These are phyloP conservation scores for Phytophthora pseudosyringae DNA, from an alignment of 352 stramenopile species.

Conservation along the genomic window DNA sequence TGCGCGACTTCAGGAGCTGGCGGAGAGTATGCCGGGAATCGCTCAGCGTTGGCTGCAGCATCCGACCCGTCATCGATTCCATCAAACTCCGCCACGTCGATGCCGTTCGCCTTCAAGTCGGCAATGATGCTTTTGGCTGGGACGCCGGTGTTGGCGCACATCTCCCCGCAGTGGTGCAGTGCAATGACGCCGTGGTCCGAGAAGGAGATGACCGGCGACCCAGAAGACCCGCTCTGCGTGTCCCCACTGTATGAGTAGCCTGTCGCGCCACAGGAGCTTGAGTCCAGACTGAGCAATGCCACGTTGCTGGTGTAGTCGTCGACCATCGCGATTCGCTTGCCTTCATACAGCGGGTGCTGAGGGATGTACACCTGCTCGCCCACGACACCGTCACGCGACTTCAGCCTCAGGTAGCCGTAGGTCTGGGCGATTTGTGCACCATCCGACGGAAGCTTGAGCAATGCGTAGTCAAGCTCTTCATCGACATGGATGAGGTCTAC, in stretches of 20 bases:
- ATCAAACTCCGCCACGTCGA: slow-evolving; percentile 48
- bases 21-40: slow-evolving; percentile 53
- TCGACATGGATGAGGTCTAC: slow-evolving; percentile 56
- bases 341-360: slow-evolving; percentile 53
- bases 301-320: slow-evolving; percentile 57
- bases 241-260: slow-evolving; percentile 73
- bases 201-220: slow-evolving; percentile 60
- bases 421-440: slow-evolving; percentile 42
- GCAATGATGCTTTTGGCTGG: slow-evolving; percentile 50
- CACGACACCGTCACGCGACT: slow-evolving; percentile 34
- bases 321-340: slow-evolving; percentile 58
- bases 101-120: slow-evolving; percentile 41
- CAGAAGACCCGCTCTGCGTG: slow-evolving; percentile 68
- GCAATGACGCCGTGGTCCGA: slow-evolving; percentile 65
- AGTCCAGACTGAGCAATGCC: slow-evolving; percentile 38
- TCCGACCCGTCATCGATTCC: slow-evolving; percentile 35
- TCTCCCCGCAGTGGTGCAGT: slow-evolving; percentile 72
- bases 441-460: slow-evolving; percentile 53
- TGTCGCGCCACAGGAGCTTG: slow-evolving; percentile 40
- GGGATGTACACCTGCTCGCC: slow-evolving; percentile 61
- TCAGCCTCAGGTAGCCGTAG: slow-evolving; percentile 69
- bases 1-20: slow-evolving; percentile 16
- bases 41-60: slow-evolving; percentile 27
- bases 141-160: slow-evolving; percentile 67
- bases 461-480: slow-evolving; percentile 61